phyloP scores from a whole-genome alignment of 805 yeast genomes.

The Jamesozyma piceae region DNA sequence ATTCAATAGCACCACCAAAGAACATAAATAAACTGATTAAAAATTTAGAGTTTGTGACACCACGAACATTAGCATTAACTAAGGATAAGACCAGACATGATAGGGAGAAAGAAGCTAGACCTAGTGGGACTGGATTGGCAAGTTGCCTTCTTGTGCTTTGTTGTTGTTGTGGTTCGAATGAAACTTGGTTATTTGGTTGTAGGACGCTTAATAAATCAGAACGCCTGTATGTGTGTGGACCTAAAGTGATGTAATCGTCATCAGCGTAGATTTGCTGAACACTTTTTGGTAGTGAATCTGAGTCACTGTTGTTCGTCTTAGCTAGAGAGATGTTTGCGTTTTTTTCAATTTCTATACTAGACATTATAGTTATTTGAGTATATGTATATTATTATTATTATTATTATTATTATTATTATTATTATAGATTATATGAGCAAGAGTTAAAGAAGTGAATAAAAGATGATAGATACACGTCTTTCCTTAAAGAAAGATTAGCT shows the following conservation, averaged over 20 bases:
- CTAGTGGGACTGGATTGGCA: slow-evolving; percentile 73
- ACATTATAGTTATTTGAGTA: not conserved
- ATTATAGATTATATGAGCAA: no score
- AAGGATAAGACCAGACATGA: slow-evolving; percentile 50
- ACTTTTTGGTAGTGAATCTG: not conserved
- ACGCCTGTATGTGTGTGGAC: slow-evolving; percentile 36
- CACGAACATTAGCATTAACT: slow-evolving; percentile 57
- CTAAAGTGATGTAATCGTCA: slow-evolving; percentile 33
- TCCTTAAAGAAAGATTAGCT: no score
- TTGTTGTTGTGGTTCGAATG: not conserved
- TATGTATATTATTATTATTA: not conserved
- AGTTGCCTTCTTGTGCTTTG: slow-evolving; percentile 33
- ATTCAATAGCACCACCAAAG: slow-evolving; percentile 65
- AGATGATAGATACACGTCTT: no score
- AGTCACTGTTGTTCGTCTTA: not conserved
- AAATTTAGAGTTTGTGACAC: slow-evolving; percentile 49
- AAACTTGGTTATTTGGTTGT: not conserved
- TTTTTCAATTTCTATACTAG: slow-evolving; percentile 1
- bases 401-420: no score
- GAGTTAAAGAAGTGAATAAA: no score
- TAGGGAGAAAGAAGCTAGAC: slow-evolving; percentile 58
- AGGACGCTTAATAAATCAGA: slow-evolving; percentile 44
- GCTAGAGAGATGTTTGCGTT: not conserved
- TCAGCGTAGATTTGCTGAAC: slow-evolving; percentile 21
- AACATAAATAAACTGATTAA: slow-evolving; percentile 60